These are phyloP conservation scores for Tuber indicum DNA, from an alignment of 495 filamentous ascomycete species.

Conservation along the genomic window DNA sequence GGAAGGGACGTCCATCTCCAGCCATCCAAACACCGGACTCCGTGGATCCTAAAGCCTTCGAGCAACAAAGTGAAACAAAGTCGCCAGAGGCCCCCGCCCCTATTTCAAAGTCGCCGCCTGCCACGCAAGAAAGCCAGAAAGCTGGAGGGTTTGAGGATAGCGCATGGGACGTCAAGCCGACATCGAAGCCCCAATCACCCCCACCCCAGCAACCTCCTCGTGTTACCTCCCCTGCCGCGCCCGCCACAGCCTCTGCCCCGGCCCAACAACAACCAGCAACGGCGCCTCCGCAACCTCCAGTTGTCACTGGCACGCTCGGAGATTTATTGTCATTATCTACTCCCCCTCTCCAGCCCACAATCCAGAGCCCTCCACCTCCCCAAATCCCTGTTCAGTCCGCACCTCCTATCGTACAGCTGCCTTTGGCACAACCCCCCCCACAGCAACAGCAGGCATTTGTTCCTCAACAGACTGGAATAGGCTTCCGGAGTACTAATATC, in stretches of 20 bases:
- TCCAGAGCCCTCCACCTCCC: constrained; percentile 50
- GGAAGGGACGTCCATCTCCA: constrained; percentile 82
- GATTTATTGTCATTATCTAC: constrained; percentile 67
- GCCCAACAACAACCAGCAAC: constrained; percentile 31
- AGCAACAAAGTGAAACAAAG: constrained; percentile 48
- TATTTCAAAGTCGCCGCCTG: constrained; percentile 43
- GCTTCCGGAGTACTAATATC: constrained; percentile 49
- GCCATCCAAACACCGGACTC: constrained; percentile 74
- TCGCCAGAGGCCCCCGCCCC: constrained; percentile 38
- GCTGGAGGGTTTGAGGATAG: constrained; percentile 84
- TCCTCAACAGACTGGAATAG: constrained; percentile 24
- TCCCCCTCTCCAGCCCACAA: constrained; percentile 67
- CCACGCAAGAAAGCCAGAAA: constrained; percentile 49
- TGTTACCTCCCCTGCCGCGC: constrained; percentile 44
- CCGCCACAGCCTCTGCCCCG: constrained; percentile 43
- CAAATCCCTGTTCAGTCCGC: constrained; percentile 46
- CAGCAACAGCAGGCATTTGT: constrained; percentile 52
- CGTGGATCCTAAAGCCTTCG: constrained; percentile 81
- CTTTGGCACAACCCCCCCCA: constrained; percentile 45
- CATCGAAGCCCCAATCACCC: constrained; percentile 49
- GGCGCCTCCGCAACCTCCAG: constrained; percentile 46
- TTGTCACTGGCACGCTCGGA: constrained; percentile 64
- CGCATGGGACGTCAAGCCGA: constrained; percentile 94
- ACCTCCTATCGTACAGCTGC: constrained; percentile 43
- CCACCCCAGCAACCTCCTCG: constrained; percentile 40